These are phyloP conservation scores for Linaria vulgaris DNA, from an alignment of 257 asterid genomes.

Conservation along the genomic window DNA sequence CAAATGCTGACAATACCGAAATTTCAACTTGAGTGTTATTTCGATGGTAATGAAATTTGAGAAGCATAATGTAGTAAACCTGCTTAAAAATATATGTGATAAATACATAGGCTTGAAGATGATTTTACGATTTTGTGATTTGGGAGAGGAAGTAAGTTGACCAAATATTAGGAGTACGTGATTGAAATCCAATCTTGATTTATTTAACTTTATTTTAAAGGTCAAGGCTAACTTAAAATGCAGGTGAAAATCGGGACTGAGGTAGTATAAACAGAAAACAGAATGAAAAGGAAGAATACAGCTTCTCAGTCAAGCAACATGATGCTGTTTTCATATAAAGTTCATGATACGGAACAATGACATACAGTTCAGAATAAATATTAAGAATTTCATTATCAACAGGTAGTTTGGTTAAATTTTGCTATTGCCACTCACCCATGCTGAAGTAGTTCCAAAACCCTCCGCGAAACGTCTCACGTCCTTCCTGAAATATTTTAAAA, in stretches of 20 bases:
- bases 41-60: too few species aligned
- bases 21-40: too few species aligned
- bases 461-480: constrained; percentile 59
- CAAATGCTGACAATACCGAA: too few species aligned
- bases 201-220: background rate
- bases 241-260: background rate
- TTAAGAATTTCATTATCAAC: background rate
- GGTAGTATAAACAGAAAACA: background rate
- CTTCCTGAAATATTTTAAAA: constrained; percentile 49
- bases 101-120: background rate
- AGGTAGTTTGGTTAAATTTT: background rate
- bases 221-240: background rate
- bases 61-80: too few species aligned
- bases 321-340: background rate
- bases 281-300: too few species aligned
- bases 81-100: too few species aligned
- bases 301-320: too few species aligned
- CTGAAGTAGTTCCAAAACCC: constrained; percentile 86
- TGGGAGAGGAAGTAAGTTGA: too few species aligned
- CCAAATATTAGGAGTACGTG: too few species aligned
- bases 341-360: background rate
- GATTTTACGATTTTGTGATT: background rate
- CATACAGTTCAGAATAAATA: background rate
- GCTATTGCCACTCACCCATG: constrained; percentile 52
- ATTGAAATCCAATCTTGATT: too few species aligned